A percentile compares a stretch with the other conserved stretches of the same genome.
phyloP scores from a whole-genome alignment of 352 stramenopile species.

The Plasmopara muralis region DNA sequence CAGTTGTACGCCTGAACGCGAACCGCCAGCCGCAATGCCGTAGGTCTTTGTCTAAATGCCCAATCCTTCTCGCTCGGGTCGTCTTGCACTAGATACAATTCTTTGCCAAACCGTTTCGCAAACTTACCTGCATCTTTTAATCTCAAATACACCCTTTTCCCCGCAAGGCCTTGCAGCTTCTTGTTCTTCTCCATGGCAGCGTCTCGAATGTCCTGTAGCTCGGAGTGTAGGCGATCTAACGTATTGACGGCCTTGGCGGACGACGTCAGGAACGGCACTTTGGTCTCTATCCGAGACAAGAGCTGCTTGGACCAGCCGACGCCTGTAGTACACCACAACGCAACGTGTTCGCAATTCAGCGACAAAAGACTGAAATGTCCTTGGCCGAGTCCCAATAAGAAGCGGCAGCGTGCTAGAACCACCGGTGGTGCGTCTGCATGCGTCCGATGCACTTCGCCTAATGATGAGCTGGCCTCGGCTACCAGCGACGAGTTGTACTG shows the following conservation, averaged over 20 bases:
- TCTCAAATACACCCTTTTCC: conserved; percentile 54
- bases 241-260: conserved; percentile 25
- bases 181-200: conserved; percentile 27
- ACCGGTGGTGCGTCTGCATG: conserved; percentile 55
- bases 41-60: conserved; percentile 54
- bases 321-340: conserved; percentile 71
- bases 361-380: conserved; percentile 66
- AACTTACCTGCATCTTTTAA: conserved; percentile 32
- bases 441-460: conserved; percentile 58
- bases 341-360: conserved; percentile 73
- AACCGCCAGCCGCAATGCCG: conserved; percentile 35
- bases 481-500: conserved; percentile 74
- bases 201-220: conserved; percentile 29
- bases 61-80: conserved; percentile 54
- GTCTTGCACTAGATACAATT: conserved; percentile 48
- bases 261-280: conserved; percentile 40
- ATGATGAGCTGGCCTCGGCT: conserved; percentile 41
- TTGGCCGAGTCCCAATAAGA: conserved; percentile 54
- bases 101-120: conserved; percentile 46
- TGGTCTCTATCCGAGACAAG: conserved; percentile 39
- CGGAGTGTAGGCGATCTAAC: conserved; percentile 28
- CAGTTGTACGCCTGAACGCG: conserved; percentile 48
- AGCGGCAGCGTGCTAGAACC: conserved; percentile 64
- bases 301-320: conserved; percentile 72
- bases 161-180: conserved; percentile 24